These are phyloP conservation scores for Tephrocybe rancida DNA, from an alignment of 768 basidiomycete genomes.

Conservation along the genomic window DNA sequence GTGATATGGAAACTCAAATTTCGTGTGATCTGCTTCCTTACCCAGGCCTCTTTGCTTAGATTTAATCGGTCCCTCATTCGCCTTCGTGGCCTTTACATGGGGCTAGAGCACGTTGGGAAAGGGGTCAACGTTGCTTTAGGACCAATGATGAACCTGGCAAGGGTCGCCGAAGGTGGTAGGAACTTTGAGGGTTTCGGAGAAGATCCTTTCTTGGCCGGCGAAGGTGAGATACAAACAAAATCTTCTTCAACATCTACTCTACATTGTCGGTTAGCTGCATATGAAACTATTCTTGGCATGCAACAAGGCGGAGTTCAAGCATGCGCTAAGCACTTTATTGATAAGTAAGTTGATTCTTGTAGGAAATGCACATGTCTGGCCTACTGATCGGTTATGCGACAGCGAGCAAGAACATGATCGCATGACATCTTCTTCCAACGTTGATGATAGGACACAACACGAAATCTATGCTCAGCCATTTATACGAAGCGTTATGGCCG, in stretches of 20 bases:
- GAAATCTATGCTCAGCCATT: conserved; percentile 76
- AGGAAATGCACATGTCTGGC: background rate
- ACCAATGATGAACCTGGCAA: conserved; percentile 74
- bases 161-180: conserved; percentile 64
- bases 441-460: conserved; percentile 81
- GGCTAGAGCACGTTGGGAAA: conserved; percentile 69
- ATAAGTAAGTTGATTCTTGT: conserved; percentile 51
- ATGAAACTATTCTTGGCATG: conserved; percentile 83
- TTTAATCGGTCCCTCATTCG: conserved; percentile 60
- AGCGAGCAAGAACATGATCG: conserved; percentile 74
- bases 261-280: conserved; percentile 36
- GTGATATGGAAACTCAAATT: conserved; percentile 15
- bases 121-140: conserved; percentile 72
- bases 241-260: too few relatives aligned
- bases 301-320: conserved; percentile 82
- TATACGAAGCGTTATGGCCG: conserved; percentile 72
- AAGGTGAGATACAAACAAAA: conserved; percentile 23
- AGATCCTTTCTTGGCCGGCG: conserved; percentile 74
- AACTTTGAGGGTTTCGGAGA: conserved; percentile 86
- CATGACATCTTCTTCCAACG: conserved; percentile 57
- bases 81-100: conserved; percentile 69
- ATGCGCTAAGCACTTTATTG: conserved; percentile 82
- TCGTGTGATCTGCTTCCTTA: background rate
- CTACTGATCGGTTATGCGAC: background rate
- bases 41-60: background rate